Evolutionary conservation across 495 filamentous ascomycete genomes (phyloP), one percentile per base, ranked within the genome.

Genomic region (Annulohypoxylon bovei): DNA sequence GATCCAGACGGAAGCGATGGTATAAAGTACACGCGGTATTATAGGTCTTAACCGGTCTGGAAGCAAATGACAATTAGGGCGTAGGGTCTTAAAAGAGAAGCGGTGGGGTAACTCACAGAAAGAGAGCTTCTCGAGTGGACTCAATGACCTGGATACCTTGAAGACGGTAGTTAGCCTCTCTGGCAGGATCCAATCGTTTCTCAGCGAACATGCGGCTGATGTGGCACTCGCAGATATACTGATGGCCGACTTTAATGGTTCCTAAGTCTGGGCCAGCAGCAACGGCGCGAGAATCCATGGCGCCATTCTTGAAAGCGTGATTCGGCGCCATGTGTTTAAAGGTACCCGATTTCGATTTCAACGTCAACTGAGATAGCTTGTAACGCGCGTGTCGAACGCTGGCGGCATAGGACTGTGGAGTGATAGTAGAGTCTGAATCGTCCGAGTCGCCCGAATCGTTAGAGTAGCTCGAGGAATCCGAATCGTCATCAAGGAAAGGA

Each of bases 11-110:
- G 75, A 97, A 97, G 60, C 91, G 91, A 80, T 97, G 94, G 79
- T 94, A 97, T 71, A 95, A 95, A 11, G 89, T 87, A 44, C 88
- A 89, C 8, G 94, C 94, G 0, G 93, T 95, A 70, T 92, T 89
- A 75, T 90, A 97, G 4, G 94, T 97, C 47, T 89, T 89, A 30
- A 95, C 88, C 3, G 94, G 94, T 28, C 89, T 91, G 59, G 33
- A 61, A 30, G 47, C 27, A 5, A 57, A 54, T 9, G 33, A 30
- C 54, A 18, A 40, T 67, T 37, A 59, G 12, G 1, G 22, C 52
- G 30, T 27, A 27, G 14, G 20, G 28, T n/a, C n/a, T 40, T 27
- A 35, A 20, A 33, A 23, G 18, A 32, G 25, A 28, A 25, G 0
- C 6, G 20, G 6, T 2, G 20, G 8, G n/a, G 33, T 20, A 22